A percentile compares a stretch with the other conserved stretches of the same genome.
Evolutionary conservation across 495 filamentous ascomycete genomes (phyloP).

Genomic region (Platismatia glauca): DNA sequence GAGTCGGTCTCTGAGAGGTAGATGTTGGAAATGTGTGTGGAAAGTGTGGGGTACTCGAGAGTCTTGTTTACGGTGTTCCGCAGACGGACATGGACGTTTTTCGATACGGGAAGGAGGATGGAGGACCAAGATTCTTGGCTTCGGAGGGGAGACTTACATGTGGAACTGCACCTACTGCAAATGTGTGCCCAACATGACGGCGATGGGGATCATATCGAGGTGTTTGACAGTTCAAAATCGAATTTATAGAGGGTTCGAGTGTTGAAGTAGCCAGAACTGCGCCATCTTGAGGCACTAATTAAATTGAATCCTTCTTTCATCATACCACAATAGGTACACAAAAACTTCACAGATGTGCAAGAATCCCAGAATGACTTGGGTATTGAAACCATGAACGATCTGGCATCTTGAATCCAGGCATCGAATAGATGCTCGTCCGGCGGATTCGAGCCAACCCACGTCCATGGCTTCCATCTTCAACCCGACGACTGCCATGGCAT

Average conservation of each 20-base stretch:
- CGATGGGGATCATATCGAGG: background rate
- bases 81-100: background rate
- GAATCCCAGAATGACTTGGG: background rate
- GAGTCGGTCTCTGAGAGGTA: too few species aligned
- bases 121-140: background rate
- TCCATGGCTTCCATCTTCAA: slow-evolving; percentile 12
- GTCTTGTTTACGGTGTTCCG: background rate
- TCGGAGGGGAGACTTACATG: background rate
- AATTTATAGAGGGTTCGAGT: too few species aligned
- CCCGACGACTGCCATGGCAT: background rate
- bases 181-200: background rate
- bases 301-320: background rate
- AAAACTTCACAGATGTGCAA: background rate
- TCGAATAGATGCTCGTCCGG: slow-evolving; percentile 16
- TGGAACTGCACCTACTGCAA: background rate
- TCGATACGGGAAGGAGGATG: background rate
- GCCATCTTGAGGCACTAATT: background rate
- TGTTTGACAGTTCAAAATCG: background rate
- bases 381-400: background rate
- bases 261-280: background rate
- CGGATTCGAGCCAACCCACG: slow-evolving; percentile 2
- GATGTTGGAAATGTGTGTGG: too few species aligned
- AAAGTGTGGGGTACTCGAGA: too few species aligned
- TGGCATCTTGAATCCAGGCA: background rate
- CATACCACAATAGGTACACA: background rate